These are phyloP conservation scores for Wallacemonas sp. DNA, from an alignment of 208 protist genomes.

Conservation along the genomic window DNA sequence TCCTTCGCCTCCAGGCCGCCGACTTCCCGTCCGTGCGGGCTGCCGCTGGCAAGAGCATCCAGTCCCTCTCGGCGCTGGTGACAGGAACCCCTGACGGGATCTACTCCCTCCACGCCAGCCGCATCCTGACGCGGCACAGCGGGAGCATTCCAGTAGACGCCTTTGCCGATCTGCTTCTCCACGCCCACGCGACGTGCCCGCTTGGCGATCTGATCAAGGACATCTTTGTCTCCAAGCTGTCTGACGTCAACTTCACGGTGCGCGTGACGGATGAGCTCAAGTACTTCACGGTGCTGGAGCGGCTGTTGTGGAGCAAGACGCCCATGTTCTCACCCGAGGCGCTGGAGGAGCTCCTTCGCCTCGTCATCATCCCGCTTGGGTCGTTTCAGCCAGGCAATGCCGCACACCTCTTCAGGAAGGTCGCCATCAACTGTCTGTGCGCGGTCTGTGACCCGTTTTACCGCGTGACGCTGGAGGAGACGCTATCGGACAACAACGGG, in stretches of 20 bases:
- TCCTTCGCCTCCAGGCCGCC: slow-evolving; percentile 58
- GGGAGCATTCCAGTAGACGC: slow-evolving; percentile 63
- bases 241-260: slow-evolving; percentile 67
- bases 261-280: slow-evolving; percentile 75
- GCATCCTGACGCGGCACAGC: slow-evolving; percentile 66
- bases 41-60: slow-evolving; percentile 35
- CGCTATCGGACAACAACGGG: slow-evolving; percentile 34
- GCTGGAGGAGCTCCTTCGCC: slow-evolving; percentile 59
- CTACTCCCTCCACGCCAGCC: slow-evolving; percentile 62
- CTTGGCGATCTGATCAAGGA: slow-evolving; percentile 43
- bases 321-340: slow-evolving; percentile 37
- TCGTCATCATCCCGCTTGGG: slow-evolving; percentile 63
- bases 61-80: slow-evolving; percentile 54
- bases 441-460: slow-evolving; percentile 45
- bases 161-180: slow-evolving; percentile 71
- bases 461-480: slow-evolving; percentile 19
- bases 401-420: slow-evolving; percentile 84
- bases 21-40: slow-evolving; percentile 44
- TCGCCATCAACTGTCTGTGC: slow-evolving; percentile 80
- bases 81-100: slow-evolving; percentile 60
- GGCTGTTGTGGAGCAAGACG: slow-evolving; percentile 54
- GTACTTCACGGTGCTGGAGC: slow-evolving; percentile 73
- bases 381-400: slow-evolving; percentile 65
- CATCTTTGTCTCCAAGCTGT: slow-evolving; percentile 73
- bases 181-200: slow-evolving; percentile 22